A percentile compares a stretch with the other conserved stretches of the same genome.
Conservation (phyloP, 495 filamentous ascomycete species). For the Pyrenopolyporus hunteri region DNA sequence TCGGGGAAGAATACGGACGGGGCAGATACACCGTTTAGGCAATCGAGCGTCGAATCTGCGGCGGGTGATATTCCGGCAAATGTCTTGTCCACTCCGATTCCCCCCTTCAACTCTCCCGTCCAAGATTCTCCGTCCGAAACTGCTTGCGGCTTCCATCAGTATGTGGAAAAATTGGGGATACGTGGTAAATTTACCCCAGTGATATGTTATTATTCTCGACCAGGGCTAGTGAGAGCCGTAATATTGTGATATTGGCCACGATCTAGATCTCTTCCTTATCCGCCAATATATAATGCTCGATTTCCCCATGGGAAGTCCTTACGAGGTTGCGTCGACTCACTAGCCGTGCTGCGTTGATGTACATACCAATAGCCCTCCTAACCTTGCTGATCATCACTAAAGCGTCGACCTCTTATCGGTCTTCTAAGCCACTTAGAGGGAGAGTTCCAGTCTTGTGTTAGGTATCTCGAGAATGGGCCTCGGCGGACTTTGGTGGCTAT, state of each 20-base stretch:
- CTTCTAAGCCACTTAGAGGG: not conserved
- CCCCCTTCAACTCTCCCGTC: not conserved
- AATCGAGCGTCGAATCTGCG: slow-evolving; percentile 22
- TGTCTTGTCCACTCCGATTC: slow-evolving; percentile 5
- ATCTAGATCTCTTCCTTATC: slow-evolving; percentile 14
- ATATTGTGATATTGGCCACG: slow-evolving; percentile 3
- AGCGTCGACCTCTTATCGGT: not conserved
- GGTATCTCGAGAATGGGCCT: slow-evolving; percentile 13
- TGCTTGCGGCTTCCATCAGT: slow-evolving; percentile 4
- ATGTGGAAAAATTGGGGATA: slow-evolving; percentile 18
- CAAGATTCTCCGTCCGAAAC: not conserved
- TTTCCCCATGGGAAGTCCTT: not conserved
- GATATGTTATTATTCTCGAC: slow-evolving; percentile 4
- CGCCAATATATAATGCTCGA: not conserved
- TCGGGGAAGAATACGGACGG: not conserved
- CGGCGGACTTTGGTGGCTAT: not conserved
- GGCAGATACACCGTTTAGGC: slow-evolving; percentile 21
- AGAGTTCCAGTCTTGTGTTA: not conserved
- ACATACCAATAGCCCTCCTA: not conserved
- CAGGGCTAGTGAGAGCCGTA: not conserved
- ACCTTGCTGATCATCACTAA: not conserved
- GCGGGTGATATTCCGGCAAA: slow-evolving; percentile 20
- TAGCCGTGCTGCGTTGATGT: slow-evolving; percentile 3
- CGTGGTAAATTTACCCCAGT: too few relatives aligned
- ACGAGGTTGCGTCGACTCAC: too few relatives aligned